Evolutionary conservation across 768 basidiomycete species (phyloP).

Genomic region (Pisolithus marmoratus): DNA sequence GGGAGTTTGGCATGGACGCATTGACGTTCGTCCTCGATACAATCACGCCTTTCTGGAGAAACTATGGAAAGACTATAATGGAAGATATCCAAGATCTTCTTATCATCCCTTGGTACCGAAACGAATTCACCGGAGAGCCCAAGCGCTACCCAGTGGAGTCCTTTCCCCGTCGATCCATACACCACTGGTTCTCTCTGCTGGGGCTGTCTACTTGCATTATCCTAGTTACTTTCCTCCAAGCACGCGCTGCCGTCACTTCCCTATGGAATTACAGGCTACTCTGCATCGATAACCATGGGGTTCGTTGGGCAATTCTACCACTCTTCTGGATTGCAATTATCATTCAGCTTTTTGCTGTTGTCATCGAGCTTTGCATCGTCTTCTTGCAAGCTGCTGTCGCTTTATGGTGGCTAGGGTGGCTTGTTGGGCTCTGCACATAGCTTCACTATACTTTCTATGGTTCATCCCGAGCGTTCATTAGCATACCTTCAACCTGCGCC

Average conservation of each 20-base stretch:
- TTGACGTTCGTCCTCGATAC: constrained; percentile 71
- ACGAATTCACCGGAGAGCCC: constrained; percentile 76
- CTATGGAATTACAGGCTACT: constrained; percentile 47
- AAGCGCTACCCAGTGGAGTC: constrained; percentile 56
- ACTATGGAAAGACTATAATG: constrained; percentile 75
- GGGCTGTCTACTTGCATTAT: constrained; percentile 46
- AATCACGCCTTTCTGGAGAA: constrained; percentile 76
- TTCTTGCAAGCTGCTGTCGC: constrained; percentile 53
- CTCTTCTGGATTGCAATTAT: constrained; percentile 60
- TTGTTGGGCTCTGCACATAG: constrained; percentile 43
- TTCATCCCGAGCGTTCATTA: neutral
- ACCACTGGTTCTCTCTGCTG: constrained; percentile 62
- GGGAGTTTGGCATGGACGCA: constrained; percentile 77
- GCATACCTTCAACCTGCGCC: neutral
- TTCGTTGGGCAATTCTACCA: constrained; percentile 60
- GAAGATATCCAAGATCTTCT: constrained; percentile 77
- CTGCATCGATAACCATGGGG: constrained; percentile 52
- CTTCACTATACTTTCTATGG: neutral
- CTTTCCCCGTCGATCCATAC: constrained; percentile 57
- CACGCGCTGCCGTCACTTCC: constrained; percentile 52
- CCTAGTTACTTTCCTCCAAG: constrained; percentile 49
- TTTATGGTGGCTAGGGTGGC: constrained; percentile 76
- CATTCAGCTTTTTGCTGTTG: constrained; percentile 62
- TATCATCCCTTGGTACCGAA: constrained; percentile 76
- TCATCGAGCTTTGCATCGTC: constrained; percentile 54